phyloP scores from a whole-genome alignment of 257 asterid species.

The Nicotiana knightiana region DNA sequence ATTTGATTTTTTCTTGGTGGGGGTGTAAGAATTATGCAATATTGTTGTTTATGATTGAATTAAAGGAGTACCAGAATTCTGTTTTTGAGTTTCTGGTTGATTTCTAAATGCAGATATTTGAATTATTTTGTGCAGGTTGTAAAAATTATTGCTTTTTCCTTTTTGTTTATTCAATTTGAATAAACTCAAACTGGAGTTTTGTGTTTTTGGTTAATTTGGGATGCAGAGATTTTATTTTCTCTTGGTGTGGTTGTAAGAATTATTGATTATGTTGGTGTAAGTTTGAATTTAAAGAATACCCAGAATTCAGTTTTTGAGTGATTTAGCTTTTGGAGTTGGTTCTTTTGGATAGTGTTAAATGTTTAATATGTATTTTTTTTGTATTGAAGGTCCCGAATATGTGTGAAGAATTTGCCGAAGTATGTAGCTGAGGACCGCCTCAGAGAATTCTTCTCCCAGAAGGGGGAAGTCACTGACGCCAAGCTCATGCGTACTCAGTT shows the following conservation, averaged over 20 bases:
- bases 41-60: too few relatives aligned
- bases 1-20: too few relatives aligned
- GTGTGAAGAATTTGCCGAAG: constrained; percentile 83
- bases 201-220: not conserved
- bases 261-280: not conserved
- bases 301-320: not conserved
- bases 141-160: not conserved
- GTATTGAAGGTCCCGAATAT: constrained; percentile 62
- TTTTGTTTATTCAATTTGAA: not conserved
- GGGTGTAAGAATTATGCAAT: too few relatives aligned
- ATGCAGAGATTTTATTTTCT: not conserved
- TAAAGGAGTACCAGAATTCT: not conserved
- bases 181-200: not conserved
- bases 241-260: not conserved
- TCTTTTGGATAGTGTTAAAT: not conserved
- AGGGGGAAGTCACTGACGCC: constrained; percentile 93
- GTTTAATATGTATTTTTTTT: not conserved
- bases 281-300: not conserved
- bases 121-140: not conserved
- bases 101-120: not conserved
- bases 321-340: not conserved
- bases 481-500: constrained; percentile 91
- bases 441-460: constrained; percentile 76
- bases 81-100: not conserved
- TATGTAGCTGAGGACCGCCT: constrained; percentile 71